Evolutionary conservation across 2,329 filamentous ascomycete genomes (phyloP).

Genomic region (Exophiala lecanii-corni): DNA sequence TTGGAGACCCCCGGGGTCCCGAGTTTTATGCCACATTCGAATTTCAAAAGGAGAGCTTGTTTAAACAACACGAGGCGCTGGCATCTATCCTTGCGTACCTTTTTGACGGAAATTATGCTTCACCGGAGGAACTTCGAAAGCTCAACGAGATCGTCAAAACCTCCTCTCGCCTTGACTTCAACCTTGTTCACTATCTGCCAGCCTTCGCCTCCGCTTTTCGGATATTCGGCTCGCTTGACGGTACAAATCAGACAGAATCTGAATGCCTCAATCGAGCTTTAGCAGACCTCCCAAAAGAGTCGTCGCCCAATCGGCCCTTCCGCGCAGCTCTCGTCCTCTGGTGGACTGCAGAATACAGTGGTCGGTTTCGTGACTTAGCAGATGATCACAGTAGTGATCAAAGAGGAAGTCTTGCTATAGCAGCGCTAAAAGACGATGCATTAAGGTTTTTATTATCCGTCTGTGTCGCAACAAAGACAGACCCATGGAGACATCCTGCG

Average conservation of each 20-base stretch:
- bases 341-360: constrained; percentile 93
- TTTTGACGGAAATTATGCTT: constrained; percentile 69
- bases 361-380: constrained; percentile 73
- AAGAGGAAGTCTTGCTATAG: constrained; percentile 67
- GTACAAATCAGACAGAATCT: constrained; percentile 15
- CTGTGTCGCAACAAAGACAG: constrained; percentile 72
- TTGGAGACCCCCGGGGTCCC: constrained; percentile 60
- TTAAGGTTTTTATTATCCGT: constrained; percentile 88
- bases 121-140: constrained; percentile 65
- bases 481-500: constrained; percentile 83
- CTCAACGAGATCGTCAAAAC: constrained; percentile 63
- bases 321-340: constrained; percentile 74
- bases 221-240: constrained; percentile 61
- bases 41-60: constrained; percentile 73
- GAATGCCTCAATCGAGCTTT: constrained; percentile 53
- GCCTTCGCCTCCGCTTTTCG: constrained; percentile 71
- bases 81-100: constrained; percentile 74
- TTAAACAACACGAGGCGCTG: constrained; percentile 84
- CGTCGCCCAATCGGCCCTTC: constrained; percentile 58
- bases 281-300: constrained; percentile 38
- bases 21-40: constrained; percentile 74
- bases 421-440: constrained; percentile 78
- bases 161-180: constrained; percentile 67
- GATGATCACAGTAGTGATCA: constrained; percentile 44
- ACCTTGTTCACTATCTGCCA: constrained; percentile 76